A percentile compares a stretch with the other conserved stretches of the same genome.
phyloP scores from a whole-genome alignment of 768 basidiomycete genomes.

The Hypholoma sublateritium region DNA sequence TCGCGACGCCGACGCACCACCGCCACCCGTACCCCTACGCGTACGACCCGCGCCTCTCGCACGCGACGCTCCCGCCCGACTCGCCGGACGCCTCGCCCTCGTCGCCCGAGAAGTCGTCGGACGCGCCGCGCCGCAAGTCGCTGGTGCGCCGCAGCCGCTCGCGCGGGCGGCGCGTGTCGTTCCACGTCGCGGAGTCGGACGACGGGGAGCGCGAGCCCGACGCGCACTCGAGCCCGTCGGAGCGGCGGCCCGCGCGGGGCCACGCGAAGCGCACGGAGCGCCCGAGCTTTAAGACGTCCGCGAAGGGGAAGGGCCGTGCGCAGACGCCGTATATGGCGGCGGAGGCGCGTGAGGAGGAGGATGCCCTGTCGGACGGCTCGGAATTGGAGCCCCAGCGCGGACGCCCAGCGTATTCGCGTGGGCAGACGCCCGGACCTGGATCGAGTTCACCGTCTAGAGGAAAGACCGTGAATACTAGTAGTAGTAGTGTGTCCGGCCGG shows the following conservation, averaged over 20 bases:
- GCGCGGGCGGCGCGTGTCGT: conserved; percentile 57
- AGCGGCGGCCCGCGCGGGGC: background rate
- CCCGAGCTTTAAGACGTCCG: background rate
- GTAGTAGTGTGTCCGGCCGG: no score
- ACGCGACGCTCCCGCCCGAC: conserved; percentile 50
- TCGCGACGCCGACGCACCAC: conserved; percentile 38
- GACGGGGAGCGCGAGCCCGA: conserved; percentile 10
- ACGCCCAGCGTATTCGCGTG: conserved; percentile 18
- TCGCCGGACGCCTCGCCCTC: conserved; percentile 48
- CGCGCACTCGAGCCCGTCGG: conserved; percentile 1
- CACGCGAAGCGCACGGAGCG: background rate
- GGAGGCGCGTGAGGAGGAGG: background rate
- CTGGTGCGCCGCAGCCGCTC: conserved; percentile 51
- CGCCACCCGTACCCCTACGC: conserved; percentile 36
- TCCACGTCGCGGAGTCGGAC: conserved; percentile 37
- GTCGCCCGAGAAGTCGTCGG: conserved; percentile 30
- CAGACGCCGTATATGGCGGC: background rate
- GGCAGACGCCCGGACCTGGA: conserved; percentile 30
- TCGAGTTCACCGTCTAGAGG: background rate
- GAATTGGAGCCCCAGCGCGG: background rate
- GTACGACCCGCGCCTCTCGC: conserved; percentile 46
- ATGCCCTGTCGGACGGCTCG: background rate
- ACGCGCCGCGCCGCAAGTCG: conserved; percentile 29
- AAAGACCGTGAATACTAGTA: background rate
- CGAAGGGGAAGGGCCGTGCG: conserved; percentile 16